A percentile compares a stretch with the other conserved stretches of the same genome.
Conservation (phyloP, 1,139 yeast species). For the Diutina rugosa region DNA sequence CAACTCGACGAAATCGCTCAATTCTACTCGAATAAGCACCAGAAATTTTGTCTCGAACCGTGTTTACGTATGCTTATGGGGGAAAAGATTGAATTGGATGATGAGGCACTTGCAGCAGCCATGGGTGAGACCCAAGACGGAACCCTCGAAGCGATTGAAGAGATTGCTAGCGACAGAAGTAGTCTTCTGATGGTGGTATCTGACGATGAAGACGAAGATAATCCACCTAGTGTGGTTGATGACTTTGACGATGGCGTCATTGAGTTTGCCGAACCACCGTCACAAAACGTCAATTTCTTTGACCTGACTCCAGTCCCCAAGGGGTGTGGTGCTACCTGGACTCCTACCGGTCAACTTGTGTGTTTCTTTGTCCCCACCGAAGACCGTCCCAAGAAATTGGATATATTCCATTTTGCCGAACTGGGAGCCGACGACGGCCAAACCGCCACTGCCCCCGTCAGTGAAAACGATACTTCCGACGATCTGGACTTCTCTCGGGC, state of each 20-base stretch:
- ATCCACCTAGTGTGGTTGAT: background rate
- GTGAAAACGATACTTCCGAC: constrained; percentile 3
- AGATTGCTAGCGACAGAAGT: background rate
- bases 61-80: constrained; percentile 73
- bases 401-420: constrained; percentile 26
- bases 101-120: constrained; percentile 14
- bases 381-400: constrained; percentile 4
- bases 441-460: background rate
- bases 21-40: constrained; percentile 40
- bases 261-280: background rate
- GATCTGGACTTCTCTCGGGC: constrained; percentile 7
- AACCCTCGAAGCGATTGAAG: constrained; percentile 4
- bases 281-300: background rate
- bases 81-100: constrained; percentile 50
- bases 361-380: constrained; percentile 49
- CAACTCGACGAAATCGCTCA: constrained; percentile 43
- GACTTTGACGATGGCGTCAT: background rate
- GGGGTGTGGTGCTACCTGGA: constrained; percentile 89
- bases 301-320: constrained; percentile 67
- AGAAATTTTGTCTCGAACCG: constrained; percentile 66
- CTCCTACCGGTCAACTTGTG: constrained; percentile 62
- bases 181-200: background rate
- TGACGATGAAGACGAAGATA: background rate
- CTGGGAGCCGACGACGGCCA: constrained; percentile 16
- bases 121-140: constrained; percentile 19